Evolutionary conservation across 2,329 filamentous ascomycete species (phyloP).

Genomic region (Penicillium sp.): DNA sequence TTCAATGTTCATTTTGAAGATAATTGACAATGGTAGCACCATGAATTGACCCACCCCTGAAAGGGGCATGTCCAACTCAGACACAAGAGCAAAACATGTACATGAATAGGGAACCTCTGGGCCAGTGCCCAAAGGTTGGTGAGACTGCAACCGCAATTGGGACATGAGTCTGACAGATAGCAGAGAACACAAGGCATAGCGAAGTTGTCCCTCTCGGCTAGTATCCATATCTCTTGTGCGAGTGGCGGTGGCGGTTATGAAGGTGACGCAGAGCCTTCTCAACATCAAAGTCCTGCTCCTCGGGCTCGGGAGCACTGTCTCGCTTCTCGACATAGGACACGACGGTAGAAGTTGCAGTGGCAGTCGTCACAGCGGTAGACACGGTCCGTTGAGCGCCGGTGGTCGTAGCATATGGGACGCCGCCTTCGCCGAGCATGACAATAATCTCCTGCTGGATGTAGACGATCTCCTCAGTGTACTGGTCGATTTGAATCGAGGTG

Average conservation of each 20-base stretch:
- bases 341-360: conserved; percentile 28
- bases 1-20: conserved; percentile 9
- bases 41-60: conserved; percentile 6
- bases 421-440: conserved; percentile 31
- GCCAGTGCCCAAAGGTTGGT: conserved; percentile 9
- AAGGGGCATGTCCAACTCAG: conserved; percentile 5
- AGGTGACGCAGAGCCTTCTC: conserved; percentile 25
- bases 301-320: conserved; percentile 21
- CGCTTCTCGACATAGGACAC: conserved; percentile 24
- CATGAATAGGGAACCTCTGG: conserved; percentile 17
- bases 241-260: conserved; percentile 29
- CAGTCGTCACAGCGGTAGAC: conserved; percentile 27
- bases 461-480: conserved; percentile 31
- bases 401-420: conserved; percentile 28
- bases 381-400: conserved; percentile 27
- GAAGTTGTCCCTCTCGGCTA: conserved; percentile 4
- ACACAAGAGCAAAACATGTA: conserved; percentile 17
- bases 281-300: conserved; percentile 21
- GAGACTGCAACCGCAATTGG: conserved; percentile 6
- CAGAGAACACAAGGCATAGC: conserved; percentile 13
- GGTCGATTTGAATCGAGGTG: conserved; percentile 27
- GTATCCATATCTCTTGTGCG: conserved; percentile 18
- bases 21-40: conserved; percentile 13
- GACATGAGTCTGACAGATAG: background rate
- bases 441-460: conserved; percentile 34